Evolutionary conservation across 1,284 basidiomycete species (phyloP), one percentile per base, ranked within the genome.

Genomic region (Cryptococcus floricola): DNA sequence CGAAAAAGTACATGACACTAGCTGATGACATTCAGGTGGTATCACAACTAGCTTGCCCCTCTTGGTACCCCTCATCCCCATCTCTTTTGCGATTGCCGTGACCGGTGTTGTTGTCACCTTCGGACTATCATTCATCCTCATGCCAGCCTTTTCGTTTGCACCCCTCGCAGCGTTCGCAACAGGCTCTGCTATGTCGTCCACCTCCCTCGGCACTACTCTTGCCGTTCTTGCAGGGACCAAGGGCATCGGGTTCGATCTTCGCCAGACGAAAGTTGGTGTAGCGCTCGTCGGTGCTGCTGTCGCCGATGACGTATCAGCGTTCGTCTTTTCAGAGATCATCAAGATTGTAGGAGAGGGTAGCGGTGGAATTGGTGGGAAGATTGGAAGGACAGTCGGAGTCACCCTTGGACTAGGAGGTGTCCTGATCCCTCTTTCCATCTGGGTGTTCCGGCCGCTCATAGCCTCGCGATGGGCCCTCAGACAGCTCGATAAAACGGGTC

Each of bases 151-250:
- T 44, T 60, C 59, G 1, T 78, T 73, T 48, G 65, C 71, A 1
- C 60, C 72, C 0, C 62, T 82, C 0, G 78, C 82, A 58, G 75
- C 80, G 2, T 84, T 85, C 60, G 77, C 81, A 0, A 78, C 80
- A 0, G 82, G 83, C 1, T 79, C 82, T 3, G 80, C 82, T 0
- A 71, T 84, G 1, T 80, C 79, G 0, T 80, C 81, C 0, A 84
- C 83, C 0, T 81, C 79, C 4, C 76, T 84, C 16, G 83, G 83
- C 0, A 85, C 83, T 1, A 81, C 81, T 0, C 78, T 85, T 46
- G 77, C 79, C 31, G 79, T 83, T 1, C 74, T 84, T 16, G 44
- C 44, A 46, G 61, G 58, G 3, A 64, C 65, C n/a, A 41, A 60
- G 1, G 53, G 63, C 1, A 50, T 67, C 19, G 60, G 61, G 0